Conservation (phyloP, 345 rosid species). For the Erysimum cheiranthoides region DNA sequence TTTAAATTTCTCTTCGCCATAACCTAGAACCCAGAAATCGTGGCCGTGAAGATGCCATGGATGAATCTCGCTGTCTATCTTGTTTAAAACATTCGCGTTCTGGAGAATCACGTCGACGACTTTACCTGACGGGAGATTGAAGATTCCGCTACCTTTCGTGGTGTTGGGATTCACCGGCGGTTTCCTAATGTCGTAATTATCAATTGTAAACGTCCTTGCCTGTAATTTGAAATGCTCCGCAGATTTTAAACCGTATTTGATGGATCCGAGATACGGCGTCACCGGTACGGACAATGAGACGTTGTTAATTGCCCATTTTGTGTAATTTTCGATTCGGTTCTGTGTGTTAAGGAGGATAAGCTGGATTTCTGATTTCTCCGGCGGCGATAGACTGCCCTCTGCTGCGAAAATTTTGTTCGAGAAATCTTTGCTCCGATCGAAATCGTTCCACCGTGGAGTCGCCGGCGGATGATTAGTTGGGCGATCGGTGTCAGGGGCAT, state of each 20-base stretch:
- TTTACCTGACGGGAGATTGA: constrained; percentile 44
- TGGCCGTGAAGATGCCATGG: constrained; percentile 95
- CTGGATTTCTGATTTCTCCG: constrained; percentile 43
- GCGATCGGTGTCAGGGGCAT: constrained; percentile 40
- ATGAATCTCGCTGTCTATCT: constrained; percentile 61
- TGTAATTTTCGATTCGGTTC: constrained; percentile 49
- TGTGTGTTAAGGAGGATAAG: constrained; percentile 76
- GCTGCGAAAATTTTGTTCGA: constrained; percentile 48
- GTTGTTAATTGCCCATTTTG: constrained; percentile 76
- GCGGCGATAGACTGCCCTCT: constrained; percentile 54
- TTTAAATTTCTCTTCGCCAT: constrained; percentile 69
- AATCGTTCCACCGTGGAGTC: constrained; percentile 72
- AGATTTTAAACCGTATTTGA: constrained; percentile 50
- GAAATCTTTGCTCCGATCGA: constrained; percentile 55
- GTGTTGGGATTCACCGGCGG: constrained; percentile 60
- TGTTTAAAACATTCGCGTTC: constrained; percentile 58
- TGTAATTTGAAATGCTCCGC: constrained; percentile 52
- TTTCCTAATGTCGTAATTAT: constrained; percentile 53
- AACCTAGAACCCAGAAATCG: constrained; percentile 82
- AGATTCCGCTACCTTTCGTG: constrained; percentile 55
- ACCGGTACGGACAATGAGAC: constrained; percentile 60
- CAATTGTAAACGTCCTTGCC: constrained; percentile 35
- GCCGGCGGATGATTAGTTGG: constrained; percentile 57
- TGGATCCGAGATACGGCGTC: constrained; percentile 77
- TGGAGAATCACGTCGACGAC: constrained; percentile 82